Conservation (phyloP, 371 early-diverging fungal genomes). For the Haplosporangium sp. region DNA sequence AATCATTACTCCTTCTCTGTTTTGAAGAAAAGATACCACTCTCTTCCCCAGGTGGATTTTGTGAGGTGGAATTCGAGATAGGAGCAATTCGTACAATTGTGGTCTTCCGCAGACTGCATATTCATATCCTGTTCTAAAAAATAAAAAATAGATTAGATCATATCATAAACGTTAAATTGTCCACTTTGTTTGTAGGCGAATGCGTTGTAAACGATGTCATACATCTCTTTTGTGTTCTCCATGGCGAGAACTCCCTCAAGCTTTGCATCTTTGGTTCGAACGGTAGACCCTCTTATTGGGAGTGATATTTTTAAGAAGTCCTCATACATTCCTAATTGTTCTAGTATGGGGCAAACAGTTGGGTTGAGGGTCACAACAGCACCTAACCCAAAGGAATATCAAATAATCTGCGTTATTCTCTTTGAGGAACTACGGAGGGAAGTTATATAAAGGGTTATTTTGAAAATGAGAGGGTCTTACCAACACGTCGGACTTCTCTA, state of each 20-base stretch:
- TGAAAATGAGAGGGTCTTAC: no score
- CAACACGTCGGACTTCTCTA: no score
- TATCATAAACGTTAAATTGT: background rate
- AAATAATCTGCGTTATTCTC: no score
- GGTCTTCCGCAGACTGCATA: background rate
- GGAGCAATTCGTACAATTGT: background rate
- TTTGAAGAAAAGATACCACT: background rate
- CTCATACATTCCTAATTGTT: background rate
- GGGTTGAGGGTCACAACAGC: background rate
- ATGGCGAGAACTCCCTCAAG: background rate
- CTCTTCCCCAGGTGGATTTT: background rate
- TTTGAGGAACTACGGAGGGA: no score
- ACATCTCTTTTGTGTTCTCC: no score
- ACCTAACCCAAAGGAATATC: no score
- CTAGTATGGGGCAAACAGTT: background rate
- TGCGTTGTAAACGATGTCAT: no score
- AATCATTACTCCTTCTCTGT: background rate
- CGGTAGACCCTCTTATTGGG: background rate
- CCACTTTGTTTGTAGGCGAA: no score
- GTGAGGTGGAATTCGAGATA: background rate
- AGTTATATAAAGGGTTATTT: no score
- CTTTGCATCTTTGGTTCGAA: background rate
- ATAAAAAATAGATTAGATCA: no score
- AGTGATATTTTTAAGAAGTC: background rate
- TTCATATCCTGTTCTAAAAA: background rate